These are phyloP conservation scores for Bruguiera gymnorhiza DNA, from an alignment of 345 rosid species.

Conservation along the genomic window DNA sequence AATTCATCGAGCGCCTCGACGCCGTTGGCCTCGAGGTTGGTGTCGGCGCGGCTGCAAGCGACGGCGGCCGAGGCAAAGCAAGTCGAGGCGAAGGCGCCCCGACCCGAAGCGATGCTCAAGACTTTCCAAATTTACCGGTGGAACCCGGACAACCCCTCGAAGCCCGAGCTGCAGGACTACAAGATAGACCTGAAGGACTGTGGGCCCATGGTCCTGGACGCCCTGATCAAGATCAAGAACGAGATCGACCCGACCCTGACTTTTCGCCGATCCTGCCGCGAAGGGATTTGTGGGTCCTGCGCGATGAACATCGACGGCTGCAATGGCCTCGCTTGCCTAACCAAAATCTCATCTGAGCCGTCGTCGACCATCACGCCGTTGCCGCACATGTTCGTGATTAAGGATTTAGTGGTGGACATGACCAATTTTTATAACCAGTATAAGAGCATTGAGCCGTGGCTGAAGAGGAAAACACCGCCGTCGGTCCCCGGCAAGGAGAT, in stretches of 20 bases:
- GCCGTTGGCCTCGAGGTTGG: background rate
- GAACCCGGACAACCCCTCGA: constrained; percentile 76
- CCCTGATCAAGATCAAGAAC: constrained; percentile 93
- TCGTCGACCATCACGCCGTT: constrained; percentile 60
- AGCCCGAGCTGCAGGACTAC: constrained; percentile 67
- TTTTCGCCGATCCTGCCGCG: constrained; percentile 94
- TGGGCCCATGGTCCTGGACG: constrained; percentile 96
- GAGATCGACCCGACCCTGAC: constrained; percentile 92
- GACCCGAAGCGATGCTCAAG: constrained; percentile 34
- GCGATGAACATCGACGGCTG: constrained; percentile 98
- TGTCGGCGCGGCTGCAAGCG: background rate
- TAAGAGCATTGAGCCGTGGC: constrained; percentile 98
- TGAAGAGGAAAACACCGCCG: constrained; percentile 82
- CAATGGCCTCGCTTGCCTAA: constrained; percentile 86
- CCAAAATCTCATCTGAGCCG: constrained; percentile 55
- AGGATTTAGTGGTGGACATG: constrained; percentile 96
- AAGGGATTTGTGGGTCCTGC: constrained; percentile 94
- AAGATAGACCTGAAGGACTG: constrained; percentile 78
- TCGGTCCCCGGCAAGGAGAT: constrained; percentile 71
- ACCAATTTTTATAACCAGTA: constrained; percentile 95
- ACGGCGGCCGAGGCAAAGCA: background rate
- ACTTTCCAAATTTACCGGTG: constrained; percentile 92
- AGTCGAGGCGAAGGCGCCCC: constrained; percentile 28
- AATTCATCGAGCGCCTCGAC: background rate
- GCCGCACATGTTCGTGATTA: constrained; percentile 95